These are phyloP conservation scores for Arabis hirsuta DNA, from an alignment of 345 rosid species.

Conservation along the genomic window DNA sequence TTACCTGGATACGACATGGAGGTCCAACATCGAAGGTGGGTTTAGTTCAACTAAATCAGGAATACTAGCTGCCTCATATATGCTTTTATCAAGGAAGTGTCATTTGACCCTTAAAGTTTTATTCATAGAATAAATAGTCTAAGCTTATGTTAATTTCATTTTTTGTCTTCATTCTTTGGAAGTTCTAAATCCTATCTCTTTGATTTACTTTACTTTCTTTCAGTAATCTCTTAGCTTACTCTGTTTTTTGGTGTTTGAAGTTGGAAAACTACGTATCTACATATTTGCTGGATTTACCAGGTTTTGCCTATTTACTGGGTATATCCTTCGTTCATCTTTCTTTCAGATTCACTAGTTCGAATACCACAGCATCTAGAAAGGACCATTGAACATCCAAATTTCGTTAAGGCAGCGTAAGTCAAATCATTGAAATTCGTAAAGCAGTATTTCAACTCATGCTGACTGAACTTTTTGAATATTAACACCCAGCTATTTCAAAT, in stretches of 20 bases:
- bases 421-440: slow-evolving; percentile 14
- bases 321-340: slow-evolving; percentile 29
- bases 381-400: slow-evolving; percentile 41
- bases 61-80: slow-evolving; percentile 2
- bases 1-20: slow-evolving; percentile 46
- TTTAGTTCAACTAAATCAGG: slow-evolving; percentile 21
- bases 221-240: slow-evolving; percentile 23
- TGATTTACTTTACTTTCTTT: slow-evolving; percentile 11
- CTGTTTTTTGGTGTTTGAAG: slow-evolving; percentile 28
- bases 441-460: slow-evolving; percentile 15
- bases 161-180: slow-evolving; percentile 11
- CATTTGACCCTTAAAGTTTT: slow-evolving; percentile 3
- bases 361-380: slow-evolving; percentile 45
- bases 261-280: slow-evolving; percentile 11
- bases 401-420: slow-evolving; percentile 47
- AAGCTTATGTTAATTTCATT: neutral
- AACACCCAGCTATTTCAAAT: slow-evolving; percentile 20
- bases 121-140: slow-evolving; percentile 13
- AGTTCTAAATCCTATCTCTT: neutral
- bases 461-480: slow-evolving; percentile 13
- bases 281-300: neutral
- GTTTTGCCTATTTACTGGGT: slow-evolving; percentile 4
- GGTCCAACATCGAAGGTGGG: slow-evolving; percentile 55
- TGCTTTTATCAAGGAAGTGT: slow-evolving; percentile 24
- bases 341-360: slow-evolving; percentile 51